These are phyloP conservation scores for Steccherinum ochraceum DNA, from an alignment of 768 basidiomycete genomes.

Conservation along the genomic window DNA sequence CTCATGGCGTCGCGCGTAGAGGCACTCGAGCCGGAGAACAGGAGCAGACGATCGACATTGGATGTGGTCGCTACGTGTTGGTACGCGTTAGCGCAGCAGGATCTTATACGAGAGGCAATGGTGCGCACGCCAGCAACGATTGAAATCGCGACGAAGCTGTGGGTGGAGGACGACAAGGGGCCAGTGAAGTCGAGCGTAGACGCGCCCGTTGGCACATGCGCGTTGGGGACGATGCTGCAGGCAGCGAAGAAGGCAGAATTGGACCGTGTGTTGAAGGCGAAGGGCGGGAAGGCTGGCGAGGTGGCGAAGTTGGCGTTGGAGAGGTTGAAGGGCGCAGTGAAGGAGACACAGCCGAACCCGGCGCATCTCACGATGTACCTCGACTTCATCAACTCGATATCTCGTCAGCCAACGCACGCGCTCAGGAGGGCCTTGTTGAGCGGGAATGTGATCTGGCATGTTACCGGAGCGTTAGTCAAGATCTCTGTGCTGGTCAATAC, in stretches of 20 bases:
- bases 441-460: constrained; percentile 23
- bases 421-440: constrained; percentile 28
- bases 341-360: constrained; percentile 14
- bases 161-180: constrained; percentile 26
- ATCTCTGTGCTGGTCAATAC: constrained; percentile 19
- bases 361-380: constrained; percentile 19
- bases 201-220: constrained; percentile 25
- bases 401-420: constrained; percentile 20
- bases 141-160: constrained; percentile 30
- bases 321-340: constrained; percentile 21
- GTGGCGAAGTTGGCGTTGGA: constrained; percentile 25
- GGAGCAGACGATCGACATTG: constrained; percentile 17
- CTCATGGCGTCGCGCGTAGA: constrained; percentile 24
- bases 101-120: constrained; percentile 24
- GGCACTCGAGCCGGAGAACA: constrained; percentile 9
- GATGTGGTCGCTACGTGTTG: constrained; percentile 25
- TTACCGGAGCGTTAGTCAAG: constrained; percentile 26
- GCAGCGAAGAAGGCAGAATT: constrained; percentile 15
- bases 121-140: constrained; percentile 25
- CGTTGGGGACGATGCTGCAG: constrained; percentile 25
- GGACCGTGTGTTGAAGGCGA: constrained; percentile 24
- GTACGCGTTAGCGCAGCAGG: constrained; percentile 24
- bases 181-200: constrained; percentile 14
- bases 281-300: constrained; percentile 22
- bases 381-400: constrained; percentile 28